Evolutionary conservation across 805 yeast genomes (phyloP).

Genomic region (Saccharomycopsis fermentans): DNA sequence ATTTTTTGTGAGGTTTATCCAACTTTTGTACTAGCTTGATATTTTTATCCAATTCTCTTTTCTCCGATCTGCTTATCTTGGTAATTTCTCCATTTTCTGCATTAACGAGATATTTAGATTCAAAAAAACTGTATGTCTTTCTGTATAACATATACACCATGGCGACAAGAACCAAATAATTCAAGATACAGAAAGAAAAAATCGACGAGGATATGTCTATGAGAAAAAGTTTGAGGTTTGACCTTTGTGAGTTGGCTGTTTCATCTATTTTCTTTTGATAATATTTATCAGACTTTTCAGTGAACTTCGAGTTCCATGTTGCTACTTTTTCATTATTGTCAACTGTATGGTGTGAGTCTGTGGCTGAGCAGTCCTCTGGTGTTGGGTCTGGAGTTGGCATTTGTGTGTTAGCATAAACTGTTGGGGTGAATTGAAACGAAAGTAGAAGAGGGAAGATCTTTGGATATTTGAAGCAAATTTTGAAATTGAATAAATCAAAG

Average conservation of each 20-base stretch:
- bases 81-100: background rate
- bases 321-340: background rate
- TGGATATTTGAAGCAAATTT: too few species aligned
- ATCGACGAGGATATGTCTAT: background rate
- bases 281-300: background rate
- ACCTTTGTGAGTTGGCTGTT: background rate
- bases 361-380: background rate
- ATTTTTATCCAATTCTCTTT: background rate
- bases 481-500: too few species aligned
- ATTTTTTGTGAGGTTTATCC: conserved; percentile 15
- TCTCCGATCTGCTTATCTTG: background rate
- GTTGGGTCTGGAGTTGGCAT: background rate
- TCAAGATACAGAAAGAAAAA: background rate
- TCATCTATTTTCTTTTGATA: background rate
- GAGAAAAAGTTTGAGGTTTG: background rate
- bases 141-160: background rate
- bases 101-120: background rate
- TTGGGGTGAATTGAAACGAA: background rate
- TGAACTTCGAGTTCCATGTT: background rate
- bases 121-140: background rate
- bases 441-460: too few species aligned
- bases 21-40: background rate
- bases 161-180: background rate
- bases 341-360: background rate
- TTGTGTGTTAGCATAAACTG: background rate